phyloP scores from a whole-genome alignment of 192 early-diverging fungal genomes.

The Helicostylum pulchrum region DNA sequence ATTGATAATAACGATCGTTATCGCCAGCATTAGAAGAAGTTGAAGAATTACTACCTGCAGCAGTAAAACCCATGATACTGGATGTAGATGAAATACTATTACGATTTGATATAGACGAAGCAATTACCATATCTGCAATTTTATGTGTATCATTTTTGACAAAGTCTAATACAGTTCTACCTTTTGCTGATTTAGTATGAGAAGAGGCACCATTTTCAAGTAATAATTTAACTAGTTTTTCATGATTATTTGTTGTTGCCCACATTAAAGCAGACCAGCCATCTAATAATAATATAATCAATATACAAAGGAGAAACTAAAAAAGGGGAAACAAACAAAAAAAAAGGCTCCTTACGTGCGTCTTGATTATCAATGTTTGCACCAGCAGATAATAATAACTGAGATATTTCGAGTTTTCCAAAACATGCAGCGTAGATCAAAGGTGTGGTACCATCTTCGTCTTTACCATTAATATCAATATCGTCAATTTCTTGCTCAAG shows the following conservation, averaged over 20 bases:
- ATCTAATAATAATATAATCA: slow-evolving; percentile 33
- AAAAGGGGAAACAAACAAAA: not conserved
- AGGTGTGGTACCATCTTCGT: slow-evolving; percentile 85
- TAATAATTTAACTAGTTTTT: slow-evolving; percentile 68
- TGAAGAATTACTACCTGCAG: slow-evolving; percentile 17
- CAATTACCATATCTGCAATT: slow-evolving; percentile 49
- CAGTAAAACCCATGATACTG: slow-evolving; percentile 16
- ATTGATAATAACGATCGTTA: slow-evolving; percentile 31
- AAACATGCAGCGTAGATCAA: slow-evolving; percentile 89
- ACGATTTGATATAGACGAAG: slow-evolving; percentile 17
- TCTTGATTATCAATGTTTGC: slow-evolving; percentile 78
- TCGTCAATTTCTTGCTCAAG: slow-evolving; percentile 39
- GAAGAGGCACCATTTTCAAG: slow-evolving; percentile 75
- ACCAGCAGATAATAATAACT: slow-evolving; percentile 68
- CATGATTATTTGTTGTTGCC: slow-evolving; percentile 85
- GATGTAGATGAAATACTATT: slow-evolving; percentile 33
- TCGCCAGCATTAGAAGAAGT: slow-evolving; percentile 27
- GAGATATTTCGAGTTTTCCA: slow-evolving; percentile 72
- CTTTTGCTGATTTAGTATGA: slow-evolving; percentile 64
- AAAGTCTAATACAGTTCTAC: slow-evolving; percentile 78
- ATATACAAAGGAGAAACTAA: not conserved
- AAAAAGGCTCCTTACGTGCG: slow-evolving; percentile 24
- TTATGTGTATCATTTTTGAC: slow-evolving; percentile 53
- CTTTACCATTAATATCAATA: slow-evolving; percentile 77
- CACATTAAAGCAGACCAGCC: slow-evolving; percentile 92